phyloP scores from a whole-genome alignment of 192 early-diverging fungal species.

The Phycomyces blakesleeanus region DNA sequence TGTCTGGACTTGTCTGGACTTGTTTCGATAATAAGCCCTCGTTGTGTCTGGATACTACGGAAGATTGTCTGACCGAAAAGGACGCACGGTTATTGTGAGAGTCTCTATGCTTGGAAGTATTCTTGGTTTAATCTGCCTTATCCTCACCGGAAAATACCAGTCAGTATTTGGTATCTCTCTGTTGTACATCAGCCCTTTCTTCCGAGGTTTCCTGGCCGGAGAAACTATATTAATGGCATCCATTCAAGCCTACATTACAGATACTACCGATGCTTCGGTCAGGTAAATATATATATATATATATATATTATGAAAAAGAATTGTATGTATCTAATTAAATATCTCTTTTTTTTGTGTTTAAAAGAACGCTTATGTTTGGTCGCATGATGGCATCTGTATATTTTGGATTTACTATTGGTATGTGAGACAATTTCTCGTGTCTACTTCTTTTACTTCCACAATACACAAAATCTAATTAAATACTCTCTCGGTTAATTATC shows the following conservation, averaged over 20 bases:
- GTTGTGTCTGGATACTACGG: constrained; percentile 29
- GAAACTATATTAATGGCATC: constrained; percentile 19
- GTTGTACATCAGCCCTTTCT: constrained; percentile 26
- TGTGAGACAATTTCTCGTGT: too few relatives aligned
- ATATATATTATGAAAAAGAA: too few relatives aligned
- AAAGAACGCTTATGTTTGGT: constrained; percentile 10
- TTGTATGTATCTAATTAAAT: too few relatives aligned
- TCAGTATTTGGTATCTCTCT: constrained; percentile 21
- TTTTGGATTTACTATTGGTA: constrained; percentile 8
- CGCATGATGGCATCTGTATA: constrained; percentile 17
- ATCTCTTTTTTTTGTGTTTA: too few relatives aligned
- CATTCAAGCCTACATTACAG: constrained; percentile 33
- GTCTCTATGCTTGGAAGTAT: constrained; percentile 20
- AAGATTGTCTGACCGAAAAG: constrained; percentile 29
- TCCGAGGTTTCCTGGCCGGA: constrained; percentile 29
- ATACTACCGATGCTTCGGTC: constrained; percentile 22
- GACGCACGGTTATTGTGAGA: constrained; percentile 25
- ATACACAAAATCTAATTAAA: too few relatives aligned
- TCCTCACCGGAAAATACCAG: constrained; percentile 16
- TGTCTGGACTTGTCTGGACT: too few relatives aligned
- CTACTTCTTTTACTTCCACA: too few relatives aligned
- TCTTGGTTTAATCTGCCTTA: constrained; percentile 8
- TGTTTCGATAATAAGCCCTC: too few relatives aligned
- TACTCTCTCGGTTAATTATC: not conserved
- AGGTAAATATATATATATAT: too few relatives aligned